Conservation (phyloP, 2,329 filamentous ascomycete genomes). For the Exserohilum rostratum region DNA sequence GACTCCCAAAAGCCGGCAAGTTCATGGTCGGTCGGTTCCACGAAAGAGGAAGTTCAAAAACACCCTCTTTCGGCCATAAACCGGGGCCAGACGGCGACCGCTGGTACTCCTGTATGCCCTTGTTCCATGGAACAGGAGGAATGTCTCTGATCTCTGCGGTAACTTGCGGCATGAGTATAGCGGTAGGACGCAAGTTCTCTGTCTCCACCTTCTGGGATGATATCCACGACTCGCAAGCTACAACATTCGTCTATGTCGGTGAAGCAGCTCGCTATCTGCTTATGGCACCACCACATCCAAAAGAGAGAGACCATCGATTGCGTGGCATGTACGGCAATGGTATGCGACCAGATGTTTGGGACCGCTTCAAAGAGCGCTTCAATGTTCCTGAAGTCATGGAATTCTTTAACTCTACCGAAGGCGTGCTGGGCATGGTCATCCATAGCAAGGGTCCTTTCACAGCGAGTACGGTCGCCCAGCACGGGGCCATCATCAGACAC, state of each 20-base stretch:
- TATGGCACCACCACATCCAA: conserved; percentile 65
- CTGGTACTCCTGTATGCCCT: conserved; percentile 77
- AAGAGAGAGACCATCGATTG: conserved; percentile 64
- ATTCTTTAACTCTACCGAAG: conserved; percentile 80
- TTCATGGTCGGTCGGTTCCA: conserved; percentile 38
- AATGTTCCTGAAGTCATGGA: conserved; percentile 67
- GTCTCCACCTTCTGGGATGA: conserved; percentile 73
- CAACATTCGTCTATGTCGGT: conserved; percentile 76
- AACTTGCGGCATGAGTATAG: conserved; percentile 54
- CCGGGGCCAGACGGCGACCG: conserved; percentile 57
- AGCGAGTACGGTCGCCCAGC: conserved; percentile 69
- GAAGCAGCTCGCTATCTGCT: conserved; percentile 76
- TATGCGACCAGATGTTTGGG: conserved; percentile 71
- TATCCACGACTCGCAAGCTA: conserved; percentile 68
- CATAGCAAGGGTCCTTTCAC: conserved; percentile 60
- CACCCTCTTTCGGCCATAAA: conserved; percentile 41
- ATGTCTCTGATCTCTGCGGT: conserved; percentile 61
- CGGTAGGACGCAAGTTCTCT: conserved; percentile 69
- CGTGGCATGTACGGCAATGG: conserved; percentile 69
- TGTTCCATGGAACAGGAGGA: conserved; percentile 76
- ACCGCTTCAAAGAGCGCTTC: conserved; percentile 66
- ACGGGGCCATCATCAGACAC: conserved; percentile 65
- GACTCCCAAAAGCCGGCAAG: conserved; percentile 65
- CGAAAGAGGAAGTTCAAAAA: conserved; percentile 44
- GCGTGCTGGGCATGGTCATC: conserved; percentile 65